Conservation (phyloP, 345 rosid genomes). For the Salix arbutifolia region DNA sequence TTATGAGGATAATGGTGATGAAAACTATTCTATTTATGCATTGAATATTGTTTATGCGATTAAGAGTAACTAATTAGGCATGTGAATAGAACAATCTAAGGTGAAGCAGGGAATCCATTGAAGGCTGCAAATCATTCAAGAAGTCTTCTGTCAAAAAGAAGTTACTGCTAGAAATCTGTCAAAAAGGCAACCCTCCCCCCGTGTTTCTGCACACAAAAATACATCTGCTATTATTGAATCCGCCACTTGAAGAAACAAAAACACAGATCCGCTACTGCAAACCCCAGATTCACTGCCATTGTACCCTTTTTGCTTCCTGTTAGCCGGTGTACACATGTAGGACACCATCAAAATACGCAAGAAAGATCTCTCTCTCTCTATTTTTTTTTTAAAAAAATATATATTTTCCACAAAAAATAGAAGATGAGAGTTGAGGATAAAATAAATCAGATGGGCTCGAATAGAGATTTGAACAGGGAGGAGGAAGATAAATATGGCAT, state of each 20-base stretch:
- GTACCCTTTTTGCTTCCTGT: neutral
- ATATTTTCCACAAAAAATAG: neutral
- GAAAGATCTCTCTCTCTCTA: neutral
- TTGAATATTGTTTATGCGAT: neutral
- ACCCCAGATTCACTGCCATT: neutral
- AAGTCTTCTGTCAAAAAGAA: neutral
- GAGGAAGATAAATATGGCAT: neutral
- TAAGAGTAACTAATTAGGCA: neutral
- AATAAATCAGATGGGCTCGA: neutral
- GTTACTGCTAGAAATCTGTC: neutral
- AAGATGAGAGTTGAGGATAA: neutral
- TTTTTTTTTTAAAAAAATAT: too few species aligned
- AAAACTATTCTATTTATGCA: neutral
- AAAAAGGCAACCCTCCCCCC: neutral
- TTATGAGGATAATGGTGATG: neutral
- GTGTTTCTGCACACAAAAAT: conserved; percentile 11
- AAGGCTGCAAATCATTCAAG: neutral
- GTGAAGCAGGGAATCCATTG: neutral
- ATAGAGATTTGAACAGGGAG: neutral
- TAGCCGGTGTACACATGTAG: neutral
- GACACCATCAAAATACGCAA: neutral
- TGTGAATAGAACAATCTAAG: neutral
- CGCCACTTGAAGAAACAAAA: neutral
- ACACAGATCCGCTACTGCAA: neutral
- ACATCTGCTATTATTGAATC: neutral